Evolutionary conservation across 257 asterid genomes (phyloP).

Genomic region (Lithospermum erythrorhizon): DNA sequence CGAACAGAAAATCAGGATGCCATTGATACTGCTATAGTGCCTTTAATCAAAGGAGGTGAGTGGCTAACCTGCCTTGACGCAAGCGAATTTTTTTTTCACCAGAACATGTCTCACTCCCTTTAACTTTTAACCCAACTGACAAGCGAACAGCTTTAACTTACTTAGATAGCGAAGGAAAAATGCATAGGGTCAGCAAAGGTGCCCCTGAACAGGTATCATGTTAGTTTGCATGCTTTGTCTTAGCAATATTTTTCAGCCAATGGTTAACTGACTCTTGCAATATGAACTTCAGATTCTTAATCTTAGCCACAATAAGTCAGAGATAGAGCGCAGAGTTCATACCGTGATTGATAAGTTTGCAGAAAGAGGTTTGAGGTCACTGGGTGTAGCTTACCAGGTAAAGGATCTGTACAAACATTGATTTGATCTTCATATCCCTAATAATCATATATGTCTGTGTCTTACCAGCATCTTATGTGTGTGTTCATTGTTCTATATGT

Average conservation of each 20-base stretch:
- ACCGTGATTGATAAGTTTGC: conserved; percentile 45
- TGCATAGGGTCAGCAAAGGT: conserved; percentile 99
- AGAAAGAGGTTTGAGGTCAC: conserved; percentile 44
- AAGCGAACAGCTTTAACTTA: conserved; percentile 93
- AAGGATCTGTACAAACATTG: background rate
- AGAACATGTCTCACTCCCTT: conserved; percentile 55
- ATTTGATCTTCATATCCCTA: background rate
- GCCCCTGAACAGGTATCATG: conserved; percentile 91
- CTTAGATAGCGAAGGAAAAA: conserved; percentile 68
- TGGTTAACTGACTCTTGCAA: conserved; percentile 7
- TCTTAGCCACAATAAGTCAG: conserved; percentile 38
- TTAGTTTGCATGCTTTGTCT: background rate
- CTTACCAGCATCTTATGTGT: background rate
- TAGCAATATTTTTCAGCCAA: background rate
- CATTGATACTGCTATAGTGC: conserved; percentile 93
- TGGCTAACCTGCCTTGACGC: background rate
- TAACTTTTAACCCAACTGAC: conserved; percentile 92
- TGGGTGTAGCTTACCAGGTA: conserved; percentile 48
- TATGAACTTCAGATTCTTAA: conserved; percentile 27
- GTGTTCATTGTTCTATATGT: background rate
- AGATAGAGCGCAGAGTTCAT: conserved; percentile 40
- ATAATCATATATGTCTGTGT: background rate
- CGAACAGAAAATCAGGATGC: conserved; percentile 96
- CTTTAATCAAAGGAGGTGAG: conserved; percentile 92
- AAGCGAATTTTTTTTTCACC: background rate